phyloP scores from a whole-genome alignment of 352 stramenopile species.

The Globisporangium abappressorium region DNA sequence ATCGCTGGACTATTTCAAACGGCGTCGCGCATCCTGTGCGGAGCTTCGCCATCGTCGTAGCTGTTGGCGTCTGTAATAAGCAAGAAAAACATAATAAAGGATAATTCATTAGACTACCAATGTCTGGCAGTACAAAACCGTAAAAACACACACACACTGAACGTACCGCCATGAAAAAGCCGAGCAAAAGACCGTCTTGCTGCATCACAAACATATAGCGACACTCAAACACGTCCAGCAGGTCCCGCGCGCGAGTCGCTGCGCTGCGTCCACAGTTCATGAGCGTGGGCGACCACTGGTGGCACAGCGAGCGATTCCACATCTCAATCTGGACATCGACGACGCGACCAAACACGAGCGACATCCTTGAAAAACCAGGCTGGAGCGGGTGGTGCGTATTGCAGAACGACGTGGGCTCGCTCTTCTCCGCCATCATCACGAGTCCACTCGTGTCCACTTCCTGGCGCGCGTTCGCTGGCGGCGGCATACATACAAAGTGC shows the following conservation, averaged over 20 bases:
- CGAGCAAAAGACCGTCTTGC: constrained; percentile 52
- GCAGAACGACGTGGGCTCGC: constrained; percentile 18
- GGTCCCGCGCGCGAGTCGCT: constrained; percentile 21
- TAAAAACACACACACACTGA: neutral
- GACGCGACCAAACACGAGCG: constrained; percentile 52
- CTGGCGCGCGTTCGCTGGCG: constrained; percentile 14
- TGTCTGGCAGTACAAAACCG: neutral
- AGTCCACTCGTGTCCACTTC: constrained; percentile 9
- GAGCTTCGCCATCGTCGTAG: constrained; percentile 55
- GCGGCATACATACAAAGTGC: constrained; percentile 43
- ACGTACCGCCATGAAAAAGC: constrained; percentile 46
- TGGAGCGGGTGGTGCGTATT: constrained; percentile 9
- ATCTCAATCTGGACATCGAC: constrained; percentile 54
- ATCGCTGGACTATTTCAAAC: constrained; percentile 57
- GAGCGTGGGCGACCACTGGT: constrained; percentile 31
- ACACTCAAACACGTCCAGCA: constrained; percentile 39
- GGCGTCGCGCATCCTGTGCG: constrained; percentile 31
- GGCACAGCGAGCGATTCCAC: constrained; percentile 70
- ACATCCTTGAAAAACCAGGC: constrained; percentile 37
- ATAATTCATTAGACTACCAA: neutral
- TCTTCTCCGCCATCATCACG: constrained; percentile 25
- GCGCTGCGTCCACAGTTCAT: constrained; percentile 6
- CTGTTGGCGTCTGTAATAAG: constrained; percentile 29
- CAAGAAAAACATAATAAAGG: neutral
- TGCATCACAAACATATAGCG: constrained; percentile 74